Evolutionary conservation across 2,329 filamentous ascomycete genomes (phyloP), one percentile per base, ranked within the genome.

Genomic region (Trichoderma harzianum): DNA sequence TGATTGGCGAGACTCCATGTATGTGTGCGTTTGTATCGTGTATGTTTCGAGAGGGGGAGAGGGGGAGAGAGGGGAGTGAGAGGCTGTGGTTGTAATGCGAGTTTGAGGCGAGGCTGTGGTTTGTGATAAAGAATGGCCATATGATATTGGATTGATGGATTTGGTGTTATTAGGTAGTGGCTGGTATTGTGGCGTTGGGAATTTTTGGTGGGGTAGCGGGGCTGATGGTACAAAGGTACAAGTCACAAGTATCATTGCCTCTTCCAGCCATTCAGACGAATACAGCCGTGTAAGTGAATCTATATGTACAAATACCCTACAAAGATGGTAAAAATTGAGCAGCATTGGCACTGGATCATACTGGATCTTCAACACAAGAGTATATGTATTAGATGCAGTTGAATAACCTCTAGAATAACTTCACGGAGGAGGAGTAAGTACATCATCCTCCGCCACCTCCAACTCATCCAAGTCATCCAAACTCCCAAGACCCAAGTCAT

Each of bases 1-100:
- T 70, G 66, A 57, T 36, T 24, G 26, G 21, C 58, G 16, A 28
- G 26, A 28, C 64, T 58, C 70, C 70, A 72, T 72, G 24, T 64
- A 69, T 69, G 28, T 43, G 28, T 16, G 30, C 5, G 10, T 7
- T 21, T 8, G 66, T 14, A 32, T 58, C 21, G 16, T 57, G 12
- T 43, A 11, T 47, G 26, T 34, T 26, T 47, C 28, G 65, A 36
- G 58, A 36, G 28, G 32, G 21, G 8, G 30, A 36, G 58, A 36
- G 28, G 32, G 21, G 8, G 30, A 7, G 55, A 30, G 26, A 5
- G 26, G 5, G 16, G 26, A 28, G 28, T 6, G 55, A 60, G 55
- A 60, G 57, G 57, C 57, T 62, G 34, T 26, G 21, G 21, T 10
- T 39, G 32, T 39, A 32, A 12, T 62, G 21, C 47, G 47, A 53